Base-by-base conservation (phyloP, 2,329 filamentous ascomycete species). In the Colletotrichum incanum region DNA sequence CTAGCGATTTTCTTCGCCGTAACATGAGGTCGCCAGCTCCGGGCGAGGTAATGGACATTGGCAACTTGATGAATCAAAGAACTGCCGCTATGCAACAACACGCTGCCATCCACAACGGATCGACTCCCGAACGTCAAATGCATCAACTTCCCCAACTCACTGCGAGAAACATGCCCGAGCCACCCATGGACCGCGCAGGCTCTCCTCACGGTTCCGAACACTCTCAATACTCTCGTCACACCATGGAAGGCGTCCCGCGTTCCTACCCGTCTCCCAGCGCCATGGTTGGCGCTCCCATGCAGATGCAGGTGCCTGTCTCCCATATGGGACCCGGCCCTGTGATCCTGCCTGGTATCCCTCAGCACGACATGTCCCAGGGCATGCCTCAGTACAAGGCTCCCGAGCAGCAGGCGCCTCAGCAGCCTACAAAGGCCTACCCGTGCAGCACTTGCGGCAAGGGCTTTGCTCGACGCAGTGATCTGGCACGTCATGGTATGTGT, bases 381-480 rank as follows among this genome's bases (percentile, higher is more conserved):
- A 75, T 83, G 71, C 75, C 63, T 28, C 72, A 72, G 18, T 74
- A 72, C 64, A 73, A 72, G 67, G 64, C 78, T 62, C 74, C 65
- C 39, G 74, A 68, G 50, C 71, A 67, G 41, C 67, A 67, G 67
- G 54, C 45, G 28, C 45, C 59, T 9, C 73, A 74, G 50, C 73
- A 74, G 56, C 72, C 70, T 23, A 43, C 66, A n/a, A 75, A 75
- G 59, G 73, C 73, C 14, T 75, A 96, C 79, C 92, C 94, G 28
- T 99, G 96, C 84, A 93, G 91, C 75, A 96, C 93, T 4, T 99
- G 96, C 81, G 89, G 89, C 70, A 98, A 98, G 83, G 93, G 93
- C 31, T 99, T 99, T 81, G 96, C 96, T 64, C 88, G 96, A 78
- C 90, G 96, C 75, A 98, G 96, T 83, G 96, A 99, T 84, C 90